Evolutionary conservation across 768 basidiomycete genomes (phyloP).

Genomic region (Kwoniella heveanensis): DNA sequence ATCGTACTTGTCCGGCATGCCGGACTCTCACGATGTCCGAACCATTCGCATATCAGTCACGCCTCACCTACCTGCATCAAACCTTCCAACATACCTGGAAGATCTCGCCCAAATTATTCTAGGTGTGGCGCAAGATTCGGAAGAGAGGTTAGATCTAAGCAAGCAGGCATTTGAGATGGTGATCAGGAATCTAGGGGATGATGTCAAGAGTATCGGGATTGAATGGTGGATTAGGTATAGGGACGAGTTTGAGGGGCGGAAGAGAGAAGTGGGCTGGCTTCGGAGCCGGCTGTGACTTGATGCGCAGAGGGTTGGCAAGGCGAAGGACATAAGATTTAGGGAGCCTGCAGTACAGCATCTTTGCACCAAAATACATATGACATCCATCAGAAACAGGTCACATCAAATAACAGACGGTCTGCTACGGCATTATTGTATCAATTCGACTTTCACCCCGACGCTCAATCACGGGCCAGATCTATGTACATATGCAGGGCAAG

Average conservation of each 20-base stretch:
- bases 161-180: slow-evolving; percentile 30
- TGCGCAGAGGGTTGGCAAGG: too few relatives aligned
- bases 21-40: background rate
- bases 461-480: too few relatives aligned
- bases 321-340: too few relatives aligned
- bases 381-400: too few relatives aligned
- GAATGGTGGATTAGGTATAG: slow-evolving; percentile 35
- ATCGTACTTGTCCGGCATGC: background rate
- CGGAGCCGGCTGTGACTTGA: background rate
- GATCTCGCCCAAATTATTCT: slow-evolving; percentile 16
- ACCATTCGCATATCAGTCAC: slow-evolving; percentile 12
- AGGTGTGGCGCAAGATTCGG: slow-evolving; percentile 1
- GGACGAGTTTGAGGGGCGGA: slow-evolving; percentile 8
- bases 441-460: too few relatives aligned
- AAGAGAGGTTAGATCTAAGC: slow-evolving; percentile 19
- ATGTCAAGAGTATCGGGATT: slow-evolving; percentile 25
- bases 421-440: too few relatives aligned
- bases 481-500: too few relatives aligned
- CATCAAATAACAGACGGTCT: too few relatives aligned
- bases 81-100: slow-evolving; percentile 22
- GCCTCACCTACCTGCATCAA: slow-evolving; percentile 5
- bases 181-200: slow-evolving; percentile 31
- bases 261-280: background rate
- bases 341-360: too few relatives aligned
- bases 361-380: too few relatives aligned